Percentiles rank a stretch among this genome's conserved stretches.
phyloP scores from a whole-genome alignment of 2,329 filamentous ascomycete species.

The Myriosclerotinia scirpicola region DNA sequence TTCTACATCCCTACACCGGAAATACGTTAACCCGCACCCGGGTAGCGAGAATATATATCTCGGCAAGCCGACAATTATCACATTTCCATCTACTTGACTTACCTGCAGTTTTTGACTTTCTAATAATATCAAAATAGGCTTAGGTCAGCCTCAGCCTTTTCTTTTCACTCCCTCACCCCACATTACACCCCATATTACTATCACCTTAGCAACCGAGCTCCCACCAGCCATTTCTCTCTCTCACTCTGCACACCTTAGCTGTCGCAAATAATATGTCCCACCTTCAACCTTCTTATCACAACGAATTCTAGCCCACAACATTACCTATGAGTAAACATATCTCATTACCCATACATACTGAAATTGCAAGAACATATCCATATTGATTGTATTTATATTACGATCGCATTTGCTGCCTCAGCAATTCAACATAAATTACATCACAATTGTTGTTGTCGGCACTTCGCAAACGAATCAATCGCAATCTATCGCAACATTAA shows the following conservation, averaged over 20 bases:
- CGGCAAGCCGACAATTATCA: no score
- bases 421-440: neutral
- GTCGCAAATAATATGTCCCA: no score
- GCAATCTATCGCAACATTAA: neutral
- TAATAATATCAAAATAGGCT: no score
- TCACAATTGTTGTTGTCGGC: neutral
- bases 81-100: no score
- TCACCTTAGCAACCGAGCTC: slow-evolving; percentile 15
- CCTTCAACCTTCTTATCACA: neutral
- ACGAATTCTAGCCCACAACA: neutral
- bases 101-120: no score
- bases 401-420: slow-evolving; percentile 8
- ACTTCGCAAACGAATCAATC: neutral
- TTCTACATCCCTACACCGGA: no score
- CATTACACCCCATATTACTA: no score
- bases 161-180: neutral
- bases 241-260: no score
- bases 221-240: neutral
- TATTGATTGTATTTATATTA: neutral
- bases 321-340: neutral
- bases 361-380: neutral
- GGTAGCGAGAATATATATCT: no score
- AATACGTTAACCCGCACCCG: no score
- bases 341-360: neutral
- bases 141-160: neutral